Conservation (phyloP, 306 rosid genomes). For the Citrullus amarus region DNA sequence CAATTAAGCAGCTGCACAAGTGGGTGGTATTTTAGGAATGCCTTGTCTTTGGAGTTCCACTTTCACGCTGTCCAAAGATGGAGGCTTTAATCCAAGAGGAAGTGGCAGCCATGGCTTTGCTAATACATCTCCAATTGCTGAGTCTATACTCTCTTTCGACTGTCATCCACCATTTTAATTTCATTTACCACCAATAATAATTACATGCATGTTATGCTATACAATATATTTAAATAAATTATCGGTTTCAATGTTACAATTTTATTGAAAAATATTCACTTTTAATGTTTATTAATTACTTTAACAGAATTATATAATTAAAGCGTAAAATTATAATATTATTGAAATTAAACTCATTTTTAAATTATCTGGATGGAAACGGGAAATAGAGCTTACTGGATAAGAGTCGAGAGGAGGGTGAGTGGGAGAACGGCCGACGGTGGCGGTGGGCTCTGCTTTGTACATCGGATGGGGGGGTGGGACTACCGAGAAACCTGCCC, state of each 20-base stretch:
- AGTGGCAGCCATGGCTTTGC: conserved; percentile 85
- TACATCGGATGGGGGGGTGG: conserved; percentile 51
- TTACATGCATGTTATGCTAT: too few species aligned
- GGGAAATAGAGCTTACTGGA: conserved; percentile 32
- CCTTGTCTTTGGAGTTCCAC: conserved; percentile 77
- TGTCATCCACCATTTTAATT: conserved; percentile 7
- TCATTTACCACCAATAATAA: too few species aligned
- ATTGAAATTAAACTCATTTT: too few species aligned
- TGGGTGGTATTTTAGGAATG: conserved; percentile 60
- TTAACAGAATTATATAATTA: too few species aligned
- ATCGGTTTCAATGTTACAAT: too few species aligned
- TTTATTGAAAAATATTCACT: too few species aligned
- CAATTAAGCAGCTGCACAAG: conserved; percentile 26
- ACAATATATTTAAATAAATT: too few species aligned
- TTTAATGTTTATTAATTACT: too few species aligned
- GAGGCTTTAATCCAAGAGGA: conserved; percentile 82
- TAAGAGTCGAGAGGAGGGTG: conserved; percentile 41
- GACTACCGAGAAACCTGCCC: conserved; percentile 41
- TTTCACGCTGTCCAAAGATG: conserved; percentile 56
- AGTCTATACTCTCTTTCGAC: conserved; percentile 89
- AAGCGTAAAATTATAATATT: too few species aligned
- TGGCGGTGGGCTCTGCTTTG: conserved; percentile 34
- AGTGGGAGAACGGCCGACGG: conserved; percentile 29
- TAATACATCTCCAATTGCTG: conserved; percentile 73
- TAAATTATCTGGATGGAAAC: too few species aligned